Base-by-base conservation (phyloP, 495 filamentous ascomycete species). In the Usnea hakonensis region DNA sequence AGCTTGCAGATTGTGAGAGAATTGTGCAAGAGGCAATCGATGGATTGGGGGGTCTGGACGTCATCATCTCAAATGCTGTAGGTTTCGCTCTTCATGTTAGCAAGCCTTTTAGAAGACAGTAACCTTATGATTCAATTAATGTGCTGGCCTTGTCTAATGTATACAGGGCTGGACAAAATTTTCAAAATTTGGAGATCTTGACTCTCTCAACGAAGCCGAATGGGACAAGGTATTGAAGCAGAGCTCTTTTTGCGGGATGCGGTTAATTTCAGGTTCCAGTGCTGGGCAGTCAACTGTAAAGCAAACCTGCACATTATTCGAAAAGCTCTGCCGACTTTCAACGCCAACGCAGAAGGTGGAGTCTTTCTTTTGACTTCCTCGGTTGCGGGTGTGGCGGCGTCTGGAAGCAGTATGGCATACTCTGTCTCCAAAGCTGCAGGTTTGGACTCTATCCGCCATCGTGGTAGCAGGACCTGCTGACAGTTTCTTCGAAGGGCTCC, bases 61-160 rank as follows among this genome's bases (percentile, higher is more conserved):
- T 89, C 37, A 72, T 91, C 5, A 76, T 90, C 55, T 85, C 84
- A 0, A 90, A 91, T 72, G 87, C 88, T 16, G 87, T 88, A 65
- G 63, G 85, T 73, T 30, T n/a, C 21, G 17, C 40, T n/a, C n/a
- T 32, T 32, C 13, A 5, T 17, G 2, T 14, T 14, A 3, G n/a
- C 10, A 21, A 14, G 2, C 38, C 7, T 48, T 46, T 8, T 26
- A 52, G 3, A 28, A 41, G 10, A 28, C 14, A 2, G 38, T 13
- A 14, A 54, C 0, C 9, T 48, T 19, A 11, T 40, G 16, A 19
- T 21, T 23, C 26, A 10, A 3, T n/a, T 17, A 19, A 16, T 17
- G 2, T 21, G 17, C n/a, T 48, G 16, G 14, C 36, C 48, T 40
- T 10, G 23, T 58, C 46, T 64, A 38, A 58, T 21, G 38, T 14